A percentile compares a stretch with the other conserved stretches of the same genome.
Conservation (phyloP, 805 yeast genomes). For the Lipomyces sp. region DNA sequence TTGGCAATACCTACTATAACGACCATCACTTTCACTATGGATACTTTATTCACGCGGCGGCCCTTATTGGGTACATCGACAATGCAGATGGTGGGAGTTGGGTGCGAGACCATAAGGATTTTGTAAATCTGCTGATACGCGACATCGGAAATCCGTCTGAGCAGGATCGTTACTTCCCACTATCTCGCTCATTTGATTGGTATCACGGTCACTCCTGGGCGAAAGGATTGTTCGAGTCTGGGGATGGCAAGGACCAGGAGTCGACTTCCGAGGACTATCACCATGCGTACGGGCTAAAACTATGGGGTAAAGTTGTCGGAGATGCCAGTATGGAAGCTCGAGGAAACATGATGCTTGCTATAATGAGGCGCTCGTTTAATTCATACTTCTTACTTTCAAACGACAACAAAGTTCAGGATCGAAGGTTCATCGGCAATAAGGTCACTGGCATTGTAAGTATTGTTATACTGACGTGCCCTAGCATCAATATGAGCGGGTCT, state of each 20-base stretch:
- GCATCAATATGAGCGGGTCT: too few species aligned
- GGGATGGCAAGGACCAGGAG: conserved; percentile 71
- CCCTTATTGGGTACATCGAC: conserved; percentile 69
- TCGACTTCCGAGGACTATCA: conserved; percentile 69
- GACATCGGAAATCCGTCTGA: conserved; percentile 65
- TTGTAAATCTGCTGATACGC: conserved; percentile 59
- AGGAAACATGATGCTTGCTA: conserved; percentile 57
- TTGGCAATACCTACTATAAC: conserved; percentile 73
- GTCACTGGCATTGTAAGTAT: conserved; percentile 55
- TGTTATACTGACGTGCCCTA: background rate
- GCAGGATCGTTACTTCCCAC: conserved; percentile 58
- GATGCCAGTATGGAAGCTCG: conserved; percentile 53
- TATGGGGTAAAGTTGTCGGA: conserved; percentile 62
- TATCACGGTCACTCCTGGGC: conserved; percentile 76
- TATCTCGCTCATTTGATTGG: conserved; percentile 66
- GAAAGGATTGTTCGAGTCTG: conserved; percentile 58
- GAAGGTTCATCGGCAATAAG: conserved; percentile 51
- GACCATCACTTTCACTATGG: conserved; percentile 90
- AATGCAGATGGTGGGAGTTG: conserved; percentile 51
- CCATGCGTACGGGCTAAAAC: conserved; percentile 63
- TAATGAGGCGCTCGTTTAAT: conserved; percentile 54
- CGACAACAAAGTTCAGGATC: conserved; percentile 52
- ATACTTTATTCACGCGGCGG: conserved; percentile 78
- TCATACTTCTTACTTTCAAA: conserved; percentile 51
- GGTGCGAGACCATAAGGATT: conserved; percentile 47